Base-by-base conservation (phyloP, 129 eudicot species). In the Gnaphalium uliginosum region DNA sequence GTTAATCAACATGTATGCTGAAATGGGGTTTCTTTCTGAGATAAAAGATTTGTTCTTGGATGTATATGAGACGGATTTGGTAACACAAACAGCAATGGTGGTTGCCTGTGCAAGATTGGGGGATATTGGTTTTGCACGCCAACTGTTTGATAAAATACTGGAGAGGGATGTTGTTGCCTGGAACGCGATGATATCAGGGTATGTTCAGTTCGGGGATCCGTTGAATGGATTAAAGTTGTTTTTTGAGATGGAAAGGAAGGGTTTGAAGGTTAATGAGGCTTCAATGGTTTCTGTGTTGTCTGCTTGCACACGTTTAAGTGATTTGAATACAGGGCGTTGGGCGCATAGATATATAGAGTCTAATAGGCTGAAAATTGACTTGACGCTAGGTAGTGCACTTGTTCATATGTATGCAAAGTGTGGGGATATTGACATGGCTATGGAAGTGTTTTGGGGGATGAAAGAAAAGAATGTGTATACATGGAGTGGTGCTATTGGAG, bases 341-440 rank as follows among this genome's bases (percentile, higher is more conserved):
- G 70, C 53, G 17, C 65, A 71, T 67, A 68, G 63, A 27, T 72
- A 78, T 87, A 72, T 78, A 13, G 51, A 22, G 68, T 29, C 6
- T 60, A 62, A 81, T 32, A 77, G 25, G 80, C 84, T 66, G 17
- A 74, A 51, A 63, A 26, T 79, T 9, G 83, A 79, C 29, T 69
- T 76, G 50, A 83, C 73, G 53, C 19, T 87, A 30, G 86, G 86
- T n/a, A 84, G 86, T 63, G 72, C 88, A 5, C 62, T 87, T 17
- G 71, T 87, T 15, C 79, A 87, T 41, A 81, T 84, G 86, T 87
- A 84, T 68, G 91, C 86, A 71, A 87, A 87, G 68, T 84, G 86
- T 56, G 91, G 91, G 17, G 84, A 78, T 50, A 80, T 81, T 11
- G 71, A 78, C 56, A 76, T 76, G 33, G 81, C 88, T 10, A 79